Base-by-base conservation (phyloP, 306 rosid species). In the Vigna reflexopilosa region DNA sequence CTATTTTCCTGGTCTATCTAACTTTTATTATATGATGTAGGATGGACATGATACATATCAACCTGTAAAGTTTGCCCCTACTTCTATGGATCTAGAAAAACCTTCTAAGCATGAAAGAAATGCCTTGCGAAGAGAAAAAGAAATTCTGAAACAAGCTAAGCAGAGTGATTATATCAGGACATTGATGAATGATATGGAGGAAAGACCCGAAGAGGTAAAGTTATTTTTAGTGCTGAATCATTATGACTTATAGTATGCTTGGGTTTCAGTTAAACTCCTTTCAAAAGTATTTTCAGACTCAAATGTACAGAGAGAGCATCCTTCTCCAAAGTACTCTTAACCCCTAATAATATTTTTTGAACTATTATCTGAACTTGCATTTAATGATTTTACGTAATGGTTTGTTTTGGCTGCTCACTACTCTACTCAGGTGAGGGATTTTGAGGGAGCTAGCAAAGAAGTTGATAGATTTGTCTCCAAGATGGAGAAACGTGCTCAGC, bases 161-260 rank as follows among this genome's bases (percentile, higher is more conserved):
- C 84, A 84, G 24, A 92, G 91, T 86, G 86, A 70, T 78, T 92
- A 64, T 82, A 79, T 92, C 49, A 82, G 87, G 80, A 85, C 88
- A 42, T 50, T 92, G 80, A 70, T 94, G 87, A 77, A 90, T 77
- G 93, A 88, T 62, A 75, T 89, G 86, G 92, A 90, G 72, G 95
- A 90, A 57, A 92, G 81, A 80, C 98, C 97, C 72, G 97, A 92
- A 85, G 97, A 94, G 97, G 98, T 90, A 72, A 84, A 69, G 38
- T 26, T 69, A 44, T 70, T 11, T 85, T 48, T 30, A 16, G 16
- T 78, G 68, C 59, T 40, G 58, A 50, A 30, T 77, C 36, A 67
- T 65, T 67, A 49, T 44, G 38, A 67, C 65, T 69, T 55, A 7
- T 8, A 40, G 11, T 9, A 40, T 40, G 10, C 45, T 40, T 40